Evolutionary conservation across 208 protist genomes (phyloP).

Genomic region (Crithidia expoeki): DNA sequence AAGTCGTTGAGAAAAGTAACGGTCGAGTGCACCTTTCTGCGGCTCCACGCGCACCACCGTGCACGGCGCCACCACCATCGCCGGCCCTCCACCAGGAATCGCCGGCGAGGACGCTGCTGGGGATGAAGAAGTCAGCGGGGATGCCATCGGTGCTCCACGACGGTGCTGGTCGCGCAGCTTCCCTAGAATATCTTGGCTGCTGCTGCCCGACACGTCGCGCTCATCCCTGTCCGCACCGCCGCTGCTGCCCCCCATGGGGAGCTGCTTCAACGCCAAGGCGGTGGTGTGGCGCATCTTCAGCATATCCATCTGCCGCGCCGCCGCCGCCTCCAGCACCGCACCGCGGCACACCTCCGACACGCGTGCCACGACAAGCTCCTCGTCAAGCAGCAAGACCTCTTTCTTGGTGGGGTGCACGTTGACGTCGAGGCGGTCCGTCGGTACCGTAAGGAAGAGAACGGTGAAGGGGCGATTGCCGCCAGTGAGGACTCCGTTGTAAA

Average conservation of each 20-base stretch:
- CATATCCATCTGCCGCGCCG: constrained; percentile 66
- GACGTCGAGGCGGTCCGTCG: constrained; percentile 95
- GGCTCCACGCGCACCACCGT: constrained; percentile 78
- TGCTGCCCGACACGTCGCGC: constrained; percentile 23
- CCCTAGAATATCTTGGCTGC: constrained; percentile 33
- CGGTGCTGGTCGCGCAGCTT: constrained; percentile 36
- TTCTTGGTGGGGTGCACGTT: constrained; percentile 99
- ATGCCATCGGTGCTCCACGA: constrained; percentile 29
- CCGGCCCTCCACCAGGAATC: constrained; percentile 5
- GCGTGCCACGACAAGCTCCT: constrained; percentile 70
- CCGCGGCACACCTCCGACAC: constrained; percentile 59
- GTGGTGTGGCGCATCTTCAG: constrained; percentile 50
- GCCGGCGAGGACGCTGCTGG: constrained; percentile 7
- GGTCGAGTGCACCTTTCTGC: constrained; percentile 78
- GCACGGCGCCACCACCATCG: constrained; percentile 56
- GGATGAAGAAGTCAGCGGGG: constrained; percentile 32
- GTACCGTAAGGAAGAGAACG: constrained; percentile 93
- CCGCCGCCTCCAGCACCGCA: constrained; percentile 64
- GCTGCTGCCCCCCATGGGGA: constrained; percentile 16
- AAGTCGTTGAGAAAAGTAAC: constrained; percentile 50
- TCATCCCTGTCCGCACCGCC: constrained; percentile 1
- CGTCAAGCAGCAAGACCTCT: constrained; percentile 89
- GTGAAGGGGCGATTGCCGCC: constrained; percentile 92
- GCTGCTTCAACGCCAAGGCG: constrained; percentile 36
- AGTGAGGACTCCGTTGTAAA: constrained; percentile 93